Base-by-base conservation (phyloP, 306 rosid genomes). In the Pachyrhizus erosus region DNA sequence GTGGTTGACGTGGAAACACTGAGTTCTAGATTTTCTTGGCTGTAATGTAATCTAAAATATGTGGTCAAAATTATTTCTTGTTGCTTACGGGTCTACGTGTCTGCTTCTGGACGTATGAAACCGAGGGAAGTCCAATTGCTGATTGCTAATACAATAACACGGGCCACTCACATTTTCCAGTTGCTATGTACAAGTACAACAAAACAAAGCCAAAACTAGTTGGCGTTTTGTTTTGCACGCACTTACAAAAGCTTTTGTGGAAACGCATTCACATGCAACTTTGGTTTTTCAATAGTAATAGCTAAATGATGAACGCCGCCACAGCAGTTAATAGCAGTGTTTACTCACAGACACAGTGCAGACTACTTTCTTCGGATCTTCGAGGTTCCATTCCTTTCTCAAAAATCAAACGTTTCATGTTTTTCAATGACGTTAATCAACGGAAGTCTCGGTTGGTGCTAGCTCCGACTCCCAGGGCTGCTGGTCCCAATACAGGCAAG, bases 401-500 rank as follows among this genome's bases (percentile, higher is more conserved):
- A 5, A 81, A 54, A 49, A 14, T 49, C 67, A 82, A 49, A 52
- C 27, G 31, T 58, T 69, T 61, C 9, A 26, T 69, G n/a, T 37
- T 74, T 10, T 20, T 37, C 37, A 40, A 34, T 4, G 7, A 51
- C 15, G 48, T 18, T 66, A 26, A 3, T 34, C 75, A 18, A 37
- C 71, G 40, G 0, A 71, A 49, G 20, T 40, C 62, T 75, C 83
- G 40, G 27, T 74, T 64, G 10, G 27, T 54, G 23, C 46, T 20
- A 58, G 69, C 24, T 64, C 79, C 82, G 5, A 48, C 24, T 64
- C 79, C 82, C 7, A 48, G 80, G 71, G 85, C 87, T 20, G 39
- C 78, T 51, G 79, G 81, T 70, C 70, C 86, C 26, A 29, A 75
- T 26, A 54, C 88, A n/a, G 79, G 48, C 80, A 83, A 80, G 52